Evolutionary conservation across 2,329 filamentous ascomycete genomes (phyloP), one percentile per base, ranked within the genome.

Genomic region (Aureobasidium sp.): DNA sequence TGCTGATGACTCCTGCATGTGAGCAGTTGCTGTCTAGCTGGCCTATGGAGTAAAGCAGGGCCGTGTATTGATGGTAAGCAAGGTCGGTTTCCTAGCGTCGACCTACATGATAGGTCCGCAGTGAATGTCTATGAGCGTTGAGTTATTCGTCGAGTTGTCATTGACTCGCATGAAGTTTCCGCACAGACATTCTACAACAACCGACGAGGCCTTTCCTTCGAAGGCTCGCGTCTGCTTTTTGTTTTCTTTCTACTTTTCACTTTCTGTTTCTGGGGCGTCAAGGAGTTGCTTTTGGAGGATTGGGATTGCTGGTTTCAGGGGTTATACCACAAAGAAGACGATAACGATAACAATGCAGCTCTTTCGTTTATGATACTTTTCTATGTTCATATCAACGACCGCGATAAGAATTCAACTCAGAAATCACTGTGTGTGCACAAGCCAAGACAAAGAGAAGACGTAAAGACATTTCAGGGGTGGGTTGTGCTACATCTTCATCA

Each of bases 1-100:
- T 60, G 8, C 36, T 60, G 9, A 60, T 60, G 57, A 60, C 57
- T 20, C 57, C 57, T 9, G 14, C n/a, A 25, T 60, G 57, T n/a
- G 57, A 60, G 31, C 20, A 60, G 25, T 11, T 49, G 34, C 45
- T 60, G 17, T 5, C 22, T 7, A 42, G 20, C 14, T 60, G 57
- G 57, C 57, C 57, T 15, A 48, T 58, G 4, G 5, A 20, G 25
- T 52, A 37, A 39, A 39, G 31, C 14, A 8, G 8, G 20, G 49
- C 20, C 2, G 34, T 52, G 20, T 22, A 25, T 37, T 39, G 49
- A n/a, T 17, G 8, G 20, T 12, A 39, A 15, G 22, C 39, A 12
- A 27, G 34, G 6, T 36, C 20, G 29, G 14, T 48, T 8, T n/a
- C 39, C 22, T 15, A 39, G 34, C 20, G 22, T 52, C 6, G 49